A percentile compares a stretch with the other conserved stretches of the same genome.
These are phyloP conservation scores for Aspergillus affinis DNA, from an alignment of 495 filamentous ascomycete genomes.

Conservation along the genomic window DNA sequence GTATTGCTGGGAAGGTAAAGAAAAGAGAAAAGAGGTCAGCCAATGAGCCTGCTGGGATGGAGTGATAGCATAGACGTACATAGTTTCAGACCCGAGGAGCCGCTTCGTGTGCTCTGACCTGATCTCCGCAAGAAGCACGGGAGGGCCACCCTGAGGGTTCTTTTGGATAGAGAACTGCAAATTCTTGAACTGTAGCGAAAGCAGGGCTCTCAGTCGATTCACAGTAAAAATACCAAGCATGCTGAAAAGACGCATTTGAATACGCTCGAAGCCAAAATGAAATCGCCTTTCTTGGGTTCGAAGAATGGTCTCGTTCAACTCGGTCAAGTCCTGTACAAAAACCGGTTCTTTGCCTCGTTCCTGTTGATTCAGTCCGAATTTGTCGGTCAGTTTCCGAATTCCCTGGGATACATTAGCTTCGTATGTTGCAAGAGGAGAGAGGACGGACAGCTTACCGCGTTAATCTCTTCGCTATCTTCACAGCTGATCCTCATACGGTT, in stretches of 20 bases:
- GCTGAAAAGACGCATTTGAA: conserved; percentile 23
- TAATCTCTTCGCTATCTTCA: conserved; percentile 22
- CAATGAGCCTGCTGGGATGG: not conserved
- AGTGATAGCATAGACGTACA: conserved; percentile 20
- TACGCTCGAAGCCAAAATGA: conserved; percentile 23
- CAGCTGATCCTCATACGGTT: conserved; percentile 18
- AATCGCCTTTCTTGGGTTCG: conserved; percentile 26
- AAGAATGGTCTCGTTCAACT: conserved; percentile 24
- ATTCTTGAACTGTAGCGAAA: conserved; percentile 24
- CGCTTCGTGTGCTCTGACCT: conserved; percentile 19
- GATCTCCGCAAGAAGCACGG: conserved; percentile 24
- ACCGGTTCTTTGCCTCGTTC: conserved; percentile 22
- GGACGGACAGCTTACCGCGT: not conserved
- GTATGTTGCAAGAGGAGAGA: not conserved
- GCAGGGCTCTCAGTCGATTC: conserved; percentile 21
- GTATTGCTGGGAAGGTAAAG: conserved; percentile 23
- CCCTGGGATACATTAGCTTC: not conserved
- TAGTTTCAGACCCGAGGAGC: conserved; percentile 17
- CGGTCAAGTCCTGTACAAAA: conserved; percentile 26
- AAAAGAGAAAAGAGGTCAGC: too few species aligned
- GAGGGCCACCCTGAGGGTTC: conserved; percentile 22
- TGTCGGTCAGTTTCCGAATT: conserved; percentile 19
- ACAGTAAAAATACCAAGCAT: conserved; percentile 19
- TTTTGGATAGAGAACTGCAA: conserved; percentile 22
- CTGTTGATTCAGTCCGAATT: conserved; percentile 19